Base-by-base conservation (phyloP, 2,329 filamentous ascomycete genomes). In the Phialophora macrospora region DNA sequence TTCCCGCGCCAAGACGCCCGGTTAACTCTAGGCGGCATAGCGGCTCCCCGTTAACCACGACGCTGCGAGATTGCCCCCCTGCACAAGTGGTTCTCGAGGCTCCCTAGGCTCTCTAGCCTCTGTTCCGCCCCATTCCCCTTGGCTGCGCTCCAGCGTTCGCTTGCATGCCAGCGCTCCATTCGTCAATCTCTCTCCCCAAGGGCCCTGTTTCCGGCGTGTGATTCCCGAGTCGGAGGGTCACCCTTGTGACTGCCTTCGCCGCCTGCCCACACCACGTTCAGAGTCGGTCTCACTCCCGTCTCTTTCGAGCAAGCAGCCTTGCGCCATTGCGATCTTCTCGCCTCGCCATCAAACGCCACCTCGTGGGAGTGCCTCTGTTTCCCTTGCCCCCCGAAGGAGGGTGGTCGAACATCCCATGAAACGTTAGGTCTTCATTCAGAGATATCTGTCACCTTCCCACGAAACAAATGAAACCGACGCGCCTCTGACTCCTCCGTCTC, bases 61-160 rank as follows among this genome's bases (percentile, higher is more conserved):
- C 38, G 3, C 30, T 26, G 30, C 34, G 24, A 38, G 22, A 28
- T 38, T 26, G 30, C 55, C 38, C 22, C 22, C 44, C 41, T 30
- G 28, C 11, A 59, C 56, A 46, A 49, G 56, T 46, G 56, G 56
- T 46, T 49, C 22, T 30, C 22, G 24, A 30, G 55, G 12, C 55
- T 17, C 5, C 7, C 17, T 44, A 44, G 38, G 38, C 38, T n/a
- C 38, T 41, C 14, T 41, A 41, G 46, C 3, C 38, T 28, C 26
- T n/a, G 34, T 59, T 49, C 41, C 38, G 56, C 24, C 56, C 38
- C 56, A 59, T 49, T 59, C 56, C 41, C 24, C 56, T 59, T 59
- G 56, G 56, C 55, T 22, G 48, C 38, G 26, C 56, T 32, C 41
- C 56, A 49, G 26, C 24, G 30, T 59, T 46, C 56, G 56, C 56